Evolutionary conservation across 179 eudicot species (phyloP).

Genomic region (Drosera spatulata): DNA sequence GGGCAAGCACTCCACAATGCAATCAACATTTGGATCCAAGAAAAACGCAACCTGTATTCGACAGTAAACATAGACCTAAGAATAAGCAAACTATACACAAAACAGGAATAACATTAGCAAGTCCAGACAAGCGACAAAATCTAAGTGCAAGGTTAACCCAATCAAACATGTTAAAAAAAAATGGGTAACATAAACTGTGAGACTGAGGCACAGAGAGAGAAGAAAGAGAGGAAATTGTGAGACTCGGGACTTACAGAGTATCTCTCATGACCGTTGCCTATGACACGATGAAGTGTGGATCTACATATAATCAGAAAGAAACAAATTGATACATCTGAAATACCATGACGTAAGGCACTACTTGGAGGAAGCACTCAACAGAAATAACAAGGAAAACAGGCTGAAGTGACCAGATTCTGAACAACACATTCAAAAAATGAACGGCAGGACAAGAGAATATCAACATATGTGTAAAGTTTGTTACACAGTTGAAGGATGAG

Average conservation of each 20-base stretch:
- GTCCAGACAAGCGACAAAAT: too few relatives aligned
- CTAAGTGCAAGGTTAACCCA: too few relatives aligned
- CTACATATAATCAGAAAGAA: slow-evolving; percentile 27
- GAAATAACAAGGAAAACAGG: neutral
- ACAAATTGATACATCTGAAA: slow-evolving; percentile 3
- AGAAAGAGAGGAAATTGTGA: too few relatives aligned
- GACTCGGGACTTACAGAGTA: slow-evolving; percentile 60
- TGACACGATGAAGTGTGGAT: slow-evolving; percentile 87
- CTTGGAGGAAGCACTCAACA: neutral
- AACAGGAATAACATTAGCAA: too few relatives aligned
- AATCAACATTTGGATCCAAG: slow-evolving; percentile 71
- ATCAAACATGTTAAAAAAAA: neutral
- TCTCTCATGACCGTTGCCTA: slow-evolving; percentile 76
- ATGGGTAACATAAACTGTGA: neutral
- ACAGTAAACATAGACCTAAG: too few relatives aligned
- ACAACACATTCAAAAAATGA: neutral
- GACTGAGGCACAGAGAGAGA: neutral
- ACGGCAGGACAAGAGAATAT: too few relatives aligned
- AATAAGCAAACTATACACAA: too few relatives aligned
- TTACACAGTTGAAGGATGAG: neutral
- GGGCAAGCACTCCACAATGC: slow-evolving; percentile 83
- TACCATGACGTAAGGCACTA: neutral
- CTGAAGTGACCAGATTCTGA: neutral
- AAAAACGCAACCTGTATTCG: slow-evolving; percentile 65
- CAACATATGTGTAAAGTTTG: too few relatives aligned